These are phyloP conservation scores for Penicillium argentinense DNA, from an alignment of 495 filamentous ascomycete species.

Conservation along the genomic window DNA sequence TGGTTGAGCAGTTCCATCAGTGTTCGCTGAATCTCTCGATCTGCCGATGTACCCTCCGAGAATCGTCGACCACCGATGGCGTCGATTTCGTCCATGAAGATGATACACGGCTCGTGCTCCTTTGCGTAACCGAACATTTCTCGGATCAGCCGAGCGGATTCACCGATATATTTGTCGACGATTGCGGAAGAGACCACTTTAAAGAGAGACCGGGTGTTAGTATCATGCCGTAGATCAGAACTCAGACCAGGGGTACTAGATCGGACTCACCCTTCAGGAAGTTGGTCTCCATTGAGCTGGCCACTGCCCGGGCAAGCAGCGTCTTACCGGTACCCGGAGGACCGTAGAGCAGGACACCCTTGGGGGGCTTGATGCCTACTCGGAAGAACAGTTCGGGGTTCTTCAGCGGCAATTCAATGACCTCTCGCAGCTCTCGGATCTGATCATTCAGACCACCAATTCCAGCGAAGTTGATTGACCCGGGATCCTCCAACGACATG, in stretches of 20 bases:
- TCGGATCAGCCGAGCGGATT: constrained; percentile 94
- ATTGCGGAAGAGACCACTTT: constrained; percentile 98
- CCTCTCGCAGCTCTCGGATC: constrained; percentile 95
- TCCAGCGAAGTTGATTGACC: constrained; percentile 96
- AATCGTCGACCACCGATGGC: constrained; percentile 97
- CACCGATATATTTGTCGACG: constrained; percentile 99
- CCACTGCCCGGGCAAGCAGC: constrained; percentile 89
- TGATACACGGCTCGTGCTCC: constrained; percentile 99
- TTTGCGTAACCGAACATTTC: constrained; percentile 99
- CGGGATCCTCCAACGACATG: constrained; percentile 98
- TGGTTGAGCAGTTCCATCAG: constrained; percentile 99
- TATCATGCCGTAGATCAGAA: no score
- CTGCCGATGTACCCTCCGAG: constrained; percentile 96
- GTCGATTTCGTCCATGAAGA: constrained; percentile 99
- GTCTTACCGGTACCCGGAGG: constrained; percentile 98
- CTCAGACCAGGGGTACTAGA: not conserved
- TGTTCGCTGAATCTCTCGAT: constrained; percentile 98
- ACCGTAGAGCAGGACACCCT: constrained; percentile 97
- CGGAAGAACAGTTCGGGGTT: constrained; percentile 97
- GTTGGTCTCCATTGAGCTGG: constrained; percentile 96
- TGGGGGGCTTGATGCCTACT: constrained; percentile 98
- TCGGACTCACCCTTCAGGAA: constrained; percentile 81
- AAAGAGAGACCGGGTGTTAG: constrained; percentile 22
- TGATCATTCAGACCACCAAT: constrained; percentile 99
- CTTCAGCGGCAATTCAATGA: constrained; percentile 97